Evolutionary conservation across 768 basidiomycete genomes (phyloP), one percentile per base, ranked within the genome.

Genomic region (Mycena pura): DNA sequence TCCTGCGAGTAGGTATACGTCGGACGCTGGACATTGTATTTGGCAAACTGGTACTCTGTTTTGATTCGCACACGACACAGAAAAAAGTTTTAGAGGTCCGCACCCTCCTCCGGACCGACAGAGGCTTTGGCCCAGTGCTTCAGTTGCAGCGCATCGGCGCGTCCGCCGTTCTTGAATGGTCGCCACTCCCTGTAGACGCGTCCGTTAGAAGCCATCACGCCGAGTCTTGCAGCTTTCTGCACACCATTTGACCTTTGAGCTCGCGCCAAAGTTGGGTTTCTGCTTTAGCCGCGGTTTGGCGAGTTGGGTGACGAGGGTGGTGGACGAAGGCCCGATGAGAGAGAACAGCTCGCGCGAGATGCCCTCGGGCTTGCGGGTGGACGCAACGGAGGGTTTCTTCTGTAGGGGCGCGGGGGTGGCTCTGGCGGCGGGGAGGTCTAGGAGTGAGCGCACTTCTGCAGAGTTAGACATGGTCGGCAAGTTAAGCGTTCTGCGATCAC

Each of bases 261-360:
- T 80, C 10, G 83, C 81, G 40, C 87, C 87, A 22, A 92, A 78
- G 63, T 87, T 90, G 3, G 93, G 93, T 64, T 93, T 91, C 74
- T 94, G 91, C 71, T 95, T 95, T 57, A 96, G 84, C 54, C 88
- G 86, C 32, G 93, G 92, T 72, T 93, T 92, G 25, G 89, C 82
- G 59, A 89, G 83, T 67, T 92, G 89, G 31, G 91, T 85, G 0
- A 88, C 90, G 47, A 99, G 83, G 2, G 91, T 88, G 0, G 96
- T 95, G 11, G 91, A 91, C 46, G 93, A 91, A 60, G 93, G 88
- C n/a, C 96, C 96, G 65, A 99, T 98, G 60, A 99, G 86, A 1
- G 92, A 89, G 77, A 92, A 98, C 2, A 99, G 83, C 74, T 98
- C 96, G 66, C 95, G 82, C 0, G 95, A 90, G 61, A 98, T 95